Evolutionary conservation across 1,284 basidiomycete genomes (phyloP), one percentile per base, ranked within the genome.

Genomic region (Trichosporon asahii): DNA sequence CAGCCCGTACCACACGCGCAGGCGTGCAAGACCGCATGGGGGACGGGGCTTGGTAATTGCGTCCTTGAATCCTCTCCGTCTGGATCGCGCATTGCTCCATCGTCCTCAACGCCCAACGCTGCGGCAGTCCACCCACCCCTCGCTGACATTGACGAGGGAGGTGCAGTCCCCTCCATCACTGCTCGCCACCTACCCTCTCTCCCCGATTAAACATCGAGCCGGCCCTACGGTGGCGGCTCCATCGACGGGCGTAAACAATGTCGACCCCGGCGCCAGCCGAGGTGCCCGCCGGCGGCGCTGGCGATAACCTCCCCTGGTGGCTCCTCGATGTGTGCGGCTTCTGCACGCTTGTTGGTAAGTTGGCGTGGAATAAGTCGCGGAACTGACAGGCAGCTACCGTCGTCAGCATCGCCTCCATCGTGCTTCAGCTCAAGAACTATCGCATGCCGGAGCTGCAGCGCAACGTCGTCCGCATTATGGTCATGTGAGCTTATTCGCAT

Each of bases 391-490:
- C 65, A 83, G 92, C 95, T 0, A 94, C 94, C 4, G 78, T 88
- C 1, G 88, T 97, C 25, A 94, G 93, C 4, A 85, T 89, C 40
- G 88, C 89, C 80, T 94, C 93, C 1, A 95, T 99, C 75, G 89
- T 88, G 76, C 86, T 94, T 4, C 95, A 99, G 75, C 86, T 98
- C 71, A 92, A 94, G 84, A 94, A 93, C 79, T 96, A 96, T 78
- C 85, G 93, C 69, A 91, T 93, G 80, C 92, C 93, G 2, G 82
- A 88, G 3, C 82, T 95, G 33, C 94, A 95, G 85, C 72, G 83
- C 74, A 93, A 94, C 88, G 95, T 98, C 65, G 89, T 98, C 53
- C 88, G 97, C 70, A 97, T 99, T 79, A 93, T 99, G 90, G 77
- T 98, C 76, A 98, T 98, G 95, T 83, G 53, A 70, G 82, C 68